Evolutionary conservation across 768 basidiomycete genomes (phyloP), one percentile per base, ranked within the genome.

Genomic region (Paxillus rubicundulus): DNA sequence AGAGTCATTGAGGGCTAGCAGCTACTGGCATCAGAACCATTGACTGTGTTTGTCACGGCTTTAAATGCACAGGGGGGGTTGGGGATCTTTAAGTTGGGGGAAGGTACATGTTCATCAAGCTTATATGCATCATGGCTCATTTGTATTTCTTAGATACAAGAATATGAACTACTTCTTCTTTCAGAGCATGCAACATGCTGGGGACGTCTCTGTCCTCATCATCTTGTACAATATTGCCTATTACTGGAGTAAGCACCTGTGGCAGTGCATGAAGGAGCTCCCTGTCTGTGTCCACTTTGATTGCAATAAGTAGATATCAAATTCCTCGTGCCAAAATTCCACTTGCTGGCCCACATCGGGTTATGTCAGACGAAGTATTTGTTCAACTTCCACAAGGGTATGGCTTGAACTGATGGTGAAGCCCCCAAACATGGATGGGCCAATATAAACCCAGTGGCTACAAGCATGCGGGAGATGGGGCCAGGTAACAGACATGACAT

Each of bases 321-420:
- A n/a, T n/a, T n/a, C n/a, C n/a, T n/a, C 18, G 60, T 76, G 9
- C 74, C 72, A 0, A 67, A 68, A 36, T 72, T 70, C 55, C 75
- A 77, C 36, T 56, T 74, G 20, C 58, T 61, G 2, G 68, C 57
- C 0, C 74, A 77, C 48, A 62, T 56, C 2, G 18, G 56, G 1
- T n/a, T 42, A 5, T 73, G 72, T 49, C 66, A 65, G 8, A 46
- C 44, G 8, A 46, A 53, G 5, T 73, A 61, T 50, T 68, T 60
- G 16, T 49, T 76, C 18, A 69, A 65, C 32, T 68, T 67, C 49
- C 46, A 50, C 8, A 33, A 33, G 14, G 30, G 30, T 20, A 17
- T 47, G n/a, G 45, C 17, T 9, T 1, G 33, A 10, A 47, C 45
- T 7, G 45, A 47, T 10, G 32, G 74, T 0, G 72, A 77, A 49